Evolutionary conservation across 2,329 filamentous ascomycete genomes (phyloP).

Genomic region (Purpureocillium lavendulum): DNA sequence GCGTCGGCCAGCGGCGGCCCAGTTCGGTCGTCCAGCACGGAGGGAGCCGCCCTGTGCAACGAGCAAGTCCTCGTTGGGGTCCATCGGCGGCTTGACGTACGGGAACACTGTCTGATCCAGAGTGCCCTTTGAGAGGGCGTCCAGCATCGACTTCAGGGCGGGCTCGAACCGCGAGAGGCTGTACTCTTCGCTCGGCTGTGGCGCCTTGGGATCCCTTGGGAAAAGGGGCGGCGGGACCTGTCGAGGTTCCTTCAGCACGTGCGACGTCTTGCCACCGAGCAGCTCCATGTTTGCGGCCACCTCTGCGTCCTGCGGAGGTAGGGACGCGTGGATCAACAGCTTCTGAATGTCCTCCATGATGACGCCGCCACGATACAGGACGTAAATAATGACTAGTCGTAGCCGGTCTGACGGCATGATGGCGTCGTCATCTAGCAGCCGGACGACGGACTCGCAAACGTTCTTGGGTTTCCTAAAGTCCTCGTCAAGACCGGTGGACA

Average conservation of each 20-base stretch:
- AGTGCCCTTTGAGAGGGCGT: conserved; percentile 59
- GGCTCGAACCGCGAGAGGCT: conserved; percentile 83
- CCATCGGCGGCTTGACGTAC: conserved; percentile 62
- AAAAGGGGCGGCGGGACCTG: conserved; percentile 62
- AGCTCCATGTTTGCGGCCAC: conserved; percentile 71
- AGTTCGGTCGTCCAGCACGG: conserved; percentile 86
- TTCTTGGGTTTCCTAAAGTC: conserved; percentile 88
- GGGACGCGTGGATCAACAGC: conserved; percentile 71
- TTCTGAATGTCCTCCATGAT: conserved; percentile 77
- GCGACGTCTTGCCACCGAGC: conserved; percentile 66
- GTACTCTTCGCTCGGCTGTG: conserved; percentile 62
- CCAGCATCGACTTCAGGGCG: conserved; percentile 72
- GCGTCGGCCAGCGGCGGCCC: conserved; percentile 76
- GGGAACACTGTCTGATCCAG: conserved; percentile 62
- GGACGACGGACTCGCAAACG: conserved; percentile 74
- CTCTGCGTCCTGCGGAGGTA: conserved; percentile 66
- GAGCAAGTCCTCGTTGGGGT: conserved; percentile 50
- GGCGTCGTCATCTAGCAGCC: conserved; percentile 77
- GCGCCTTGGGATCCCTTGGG: conserved; percentile 49
- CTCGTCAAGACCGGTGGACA: conserved; percentile 89
- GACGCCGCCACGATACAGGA: conserved; percentile 79
- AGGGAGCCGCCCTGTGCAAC: conserved; percentile 62
- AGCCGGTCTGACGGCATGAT: conserved; percentile 67
- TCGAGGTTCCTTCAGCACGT: conserved; percentile 66
- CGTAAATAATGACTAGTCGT: conserved; percentile 76